phyloP scores from a whole-genome alignment of 352 stramenopile genomes.

The Phytophthora europaea region DNA sequence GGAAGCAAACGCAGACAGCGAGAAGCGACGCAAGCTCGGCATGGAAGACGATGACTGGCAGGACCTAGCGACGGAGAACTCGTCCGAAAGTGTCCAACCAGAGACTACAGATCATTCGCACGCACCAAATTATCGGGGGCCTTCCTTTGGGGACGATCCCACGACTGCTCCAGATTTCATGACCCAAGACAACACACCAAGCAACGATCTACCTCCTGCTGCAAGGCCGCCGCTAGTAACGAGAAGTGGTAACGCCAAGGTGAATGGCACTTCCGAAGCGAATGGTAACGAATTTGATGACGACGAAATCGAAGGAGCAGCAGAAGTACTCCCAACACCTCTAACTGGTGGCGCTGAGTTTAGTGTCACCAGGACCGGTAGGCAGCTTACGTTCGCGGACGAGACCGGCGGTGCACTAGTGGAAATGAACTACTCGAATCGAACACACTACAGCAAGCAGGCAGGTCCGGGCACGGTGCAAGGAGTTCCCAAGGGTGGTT shows the following conservation, averaged over 20 bases:
- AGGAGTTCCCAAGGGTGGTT: conserved; percentile 36
- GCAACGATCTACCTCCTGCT: background rate
- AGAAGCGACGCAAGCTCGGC: conserved; percentile 21
- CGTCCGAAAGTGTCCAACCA: conserved; percentile 24
- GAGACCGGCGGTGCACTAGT: conserved; percentile 63
- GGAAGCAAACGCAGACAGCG: conserved; percentile 33
- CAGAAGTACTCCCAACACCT: conserved; percentile 24
- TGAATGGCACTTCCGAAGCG: conserved; percentile 25
- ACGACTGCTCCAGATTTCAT: conserved; percentile 30
- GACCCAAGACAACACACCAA: conserved; percentile 4
- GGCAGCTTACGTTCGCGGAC: conserved; percentile 73
- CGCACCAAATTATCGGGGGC: conserved; percentile 4
- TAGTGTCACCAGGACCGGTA: conserved; percentile 39
- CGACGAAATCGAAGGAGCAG: conserved; percentile 28
- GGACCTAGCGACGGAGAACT: conserved; percentile 45
- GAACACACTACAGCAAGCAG: conserved; percentile 88
- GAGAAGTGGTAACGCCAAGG: conserved; percentile 26
- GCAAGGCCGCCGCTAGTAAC: conserved; percentile 15
- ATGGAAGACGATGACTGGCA: conserved; percentile 36
- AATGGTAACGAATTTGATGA: conserved; percentile 23
- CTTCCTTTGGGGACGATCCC: conserved; percentile 13
- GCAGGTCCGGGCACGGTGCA: conserved; percentile 40
- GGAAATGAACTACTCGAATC: conserved; percentile 78
- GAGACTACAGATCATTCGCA: conserved; percentile 13
- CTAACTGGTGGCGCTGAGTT: conserved; percentile 8